A percentile compares a stretch with the other conserved stretches of the same genome.
These are phyloP conservation scores for Hemileccinum rubropunctum DNA, from an alignment of 768 basidiomycete species.

Conservation along the genomic window DNA sequence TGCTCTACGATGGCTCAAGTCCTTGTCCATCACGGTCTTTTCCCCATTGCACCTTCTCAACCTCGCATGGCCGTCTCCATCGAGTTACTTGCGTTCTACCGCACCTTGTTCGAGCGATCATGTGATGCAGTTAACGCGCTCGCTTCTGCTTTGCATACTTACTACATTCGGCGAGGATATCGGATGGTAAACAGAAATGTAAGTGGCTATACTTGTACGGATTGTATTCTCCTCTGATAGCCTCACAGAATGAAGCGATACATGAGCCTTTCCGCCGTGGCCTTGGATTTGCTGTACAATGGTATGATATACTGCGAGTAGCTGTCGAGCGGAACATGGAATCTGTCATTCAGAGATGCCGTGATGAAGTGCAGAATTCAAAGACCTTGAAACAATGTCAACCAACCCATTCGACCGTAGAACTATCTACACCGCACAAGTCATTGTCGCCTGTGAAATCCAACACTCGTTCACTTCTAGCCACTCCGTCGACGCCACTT, in stretches of 20 bases:
- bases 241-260: too few relatives aligned
- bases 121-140: conserved; percentile 27
- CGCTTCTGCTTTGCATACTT: neutral
- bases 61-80: conserved; percentile 25
- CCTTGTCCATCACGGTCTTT: conserved; percentile 32
- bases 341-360: too few relatives aligned
- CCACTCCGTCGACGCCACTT: too few relatives aligned
- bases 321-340: conserved; percentile 8
- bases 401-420: too few relatives aligned
- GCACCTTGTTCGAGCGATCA: conserved; percentile 33
- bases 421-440: too few relatives aligned
- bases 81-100: conserved; percentile 33
- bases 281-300: conserved; percentile 28
- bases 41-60: conserved; percentile 28
- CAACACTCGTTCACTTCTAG: too few relatives aligned
- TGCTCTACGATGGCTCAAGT: too few relatives aligned
- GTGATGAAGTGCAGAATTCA: too few relatives aligned
- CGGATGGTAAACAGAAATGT: neutral
- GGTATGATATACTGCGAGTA: conserved; percentile 24
- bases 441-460: too few relatives aligned
- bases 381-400: neutral
- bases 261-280: conserved; percentile 33
- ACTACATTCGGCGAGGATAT: conserved; percentile 9
- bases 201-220: too few relatives aligned
- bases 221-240: too few relatives aligned